phyloP scores from a whole-genome alignment of 2,329 filamentous ascomycete genomes.

The Helotiales sp. region DNA sequence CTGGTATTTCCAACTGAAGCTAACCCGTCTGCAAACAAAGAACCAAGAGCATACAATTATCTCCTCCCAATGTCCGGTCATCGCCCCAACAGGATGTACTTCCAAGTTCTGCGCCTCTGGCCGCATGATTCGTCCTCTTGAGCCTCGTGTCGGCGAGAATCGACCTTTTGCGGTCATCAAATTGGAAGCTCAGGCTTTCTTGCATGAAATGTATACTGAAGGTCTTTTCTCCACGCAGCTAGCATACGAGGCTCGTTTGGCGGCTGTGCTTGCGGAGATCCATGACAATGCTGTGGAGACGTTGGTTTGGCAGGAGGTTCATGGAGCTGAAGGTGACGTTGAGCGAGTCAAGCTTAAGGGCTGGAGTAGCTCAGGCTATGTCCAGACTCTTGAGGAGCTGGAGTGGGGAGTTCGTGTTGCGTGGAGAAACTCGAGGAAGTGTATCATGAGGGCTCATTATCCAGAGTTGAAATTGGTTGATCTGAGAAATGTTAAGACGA shows the following conservation, averaged over 20 bases:
- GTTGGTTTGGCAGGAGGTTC: background rate
- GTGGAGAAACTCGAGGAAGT: conserved; percentile 1
- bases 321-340: background rate
- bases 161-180: background rate
- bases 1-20: background rate
- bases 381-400: background rate
- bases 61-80: background rate
- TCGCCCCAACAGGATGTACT: background rate
- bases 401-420: background rate
- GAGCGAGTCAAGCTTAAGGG: background rate
- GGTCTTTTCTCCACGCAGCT: background rate
- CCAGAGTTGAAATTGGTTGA: background rate
- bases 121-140: background rate
- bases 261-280: background rate
- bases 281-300: background rate
- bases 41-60: background rate
- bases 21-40: background rate
- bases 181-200: background rate
- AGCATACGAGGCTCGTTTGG: background rate
- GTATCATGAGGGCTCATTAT: conserved; percentile 1
- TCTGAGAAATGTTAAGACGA: background rate
- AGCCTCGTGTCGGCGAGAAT: background rate
- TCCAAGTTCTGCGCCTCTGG: background rate
- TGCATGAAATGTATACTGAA: background rate
- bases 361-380: background rate